These are phyloP conservation scores for Ogataea haglerorum DNA, from an alignment of 805 yeast species.

Conservation along the genomic window DNA sequence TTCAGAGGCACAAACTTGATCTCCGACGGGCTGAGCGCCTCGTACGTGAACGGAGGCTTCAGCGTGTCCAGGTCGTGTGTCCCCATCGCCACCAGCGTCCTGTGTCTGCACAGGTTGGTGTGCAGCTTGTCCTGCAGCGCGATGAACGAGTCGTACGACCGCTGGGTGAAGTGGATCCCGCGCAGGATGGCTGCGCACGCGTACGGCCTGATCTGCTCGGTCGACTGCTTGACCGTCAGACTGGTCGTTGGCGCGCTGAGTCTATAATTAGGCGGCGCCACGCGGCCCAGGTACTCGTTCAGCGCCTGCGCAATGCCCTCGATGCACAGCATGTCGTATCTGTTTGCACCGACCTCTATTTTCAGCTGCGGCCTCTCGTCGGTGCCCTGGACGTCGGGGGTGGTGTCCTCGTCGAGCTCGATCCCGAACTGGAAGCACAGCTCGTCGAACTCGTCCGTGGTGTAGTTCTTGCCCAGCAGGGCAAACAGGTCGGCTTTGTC, in stretches of 20 bases:
- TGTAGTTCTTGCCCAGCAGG: conserved; percentile 62
- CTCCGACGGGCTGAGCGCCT: conserved; percentile 76
- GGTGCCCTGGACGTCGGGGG: conserved; percentile 63
- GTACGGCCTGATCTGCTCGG: conserved; percentile 77
- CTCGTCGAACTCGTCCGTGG: conserved; percentile 93
- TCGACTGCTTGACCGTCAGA: conserved; percentile 72
- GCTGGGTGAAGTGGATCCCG: conserved; percentile 73
- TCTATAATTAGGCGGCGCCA: conserved; percentile 61
- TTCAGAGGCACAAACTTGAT: conserved; percentile 74
- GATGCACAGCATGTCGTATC: conserved; percentile 96
- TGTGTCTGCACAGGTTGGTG: conserved; percentile 91
- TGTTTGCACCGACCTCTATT: conserved; percentile 96
- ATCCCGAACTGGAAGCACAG: conserved; percentile 96
- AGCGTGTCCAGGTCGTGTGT: conserved; percentile 90
- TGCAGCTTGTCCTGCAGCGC: conserved; percentile 95
- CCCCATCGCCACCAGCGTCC: conserved; percentile 97
- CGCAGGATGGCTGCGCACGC: conserved; percentile 95
- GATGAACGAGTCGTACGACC: conserved; percentile 91
- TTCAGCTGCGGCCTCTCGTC: conserved; percentile 95
- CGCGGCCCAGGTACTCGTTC: conserved; percentile 80
- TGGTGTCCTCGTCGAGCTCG: conserved; percentile 96
- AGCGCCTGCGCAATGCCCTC: conserved; percentile 97
- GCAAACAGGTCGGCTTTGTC: conserved; percentile 90
- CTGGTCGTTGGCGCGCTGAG: conserved; percentile 59
- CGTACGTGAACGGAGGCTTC: conserved; percentile 75